Evolutionary conservation across 208 protist genomes (phyloP).

Genomic region (Leishmania mexicana): DNA sequence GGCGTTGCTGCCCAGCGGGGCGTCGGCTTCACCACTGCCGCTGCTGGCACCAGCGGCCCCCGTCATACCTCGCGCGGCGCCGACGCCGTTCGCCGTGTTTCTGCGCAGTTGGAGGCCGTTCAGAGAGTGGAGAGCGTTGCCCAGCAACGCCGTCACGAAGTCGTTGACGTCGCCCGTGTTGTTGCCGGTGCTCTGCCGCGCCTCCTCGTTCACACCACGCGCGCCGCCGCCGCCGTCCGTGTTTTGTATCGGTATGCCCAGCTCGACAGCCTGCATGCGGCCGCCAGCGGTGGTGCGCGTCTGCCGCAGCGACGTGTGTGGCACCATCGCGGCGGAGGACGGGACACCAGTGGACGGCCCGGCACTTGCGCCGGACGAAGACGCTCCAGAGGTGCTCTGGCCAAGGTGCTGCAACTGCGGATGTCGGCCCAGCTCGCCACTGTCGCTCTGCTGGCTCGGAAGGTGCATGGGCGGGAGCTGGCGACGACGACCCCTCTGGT

Average conservation of each 20-base stretch:
- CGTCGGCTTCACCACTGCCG: background rate
- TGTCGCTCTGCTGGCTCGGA: constrained; percentile 4
- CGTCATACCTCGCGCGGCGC: background rate
- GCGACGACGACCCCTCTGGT: background rate
- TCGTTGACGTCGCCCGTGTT: constrained; percentile 4
- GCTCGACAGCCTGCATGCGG: constrained; percentile 7
- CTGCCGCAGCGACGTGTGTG: constrained; percentile 15
- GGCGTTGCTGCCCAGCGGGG: background rate
- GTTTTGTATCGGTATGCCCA: constrained; percentile 11
- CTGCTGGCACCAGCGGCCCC: background rate
- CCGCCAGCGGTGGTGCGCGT: background rate
- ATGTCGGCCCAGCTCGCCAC: background rate
- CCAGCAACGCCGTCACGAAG: constrained; percentile 3
- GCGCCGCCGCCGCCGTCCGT: background rate
- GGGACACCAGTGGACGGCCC: background rate
- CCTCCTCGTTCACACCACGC: background rate
- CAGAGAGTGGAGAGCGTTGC: constrained; percentile 4
- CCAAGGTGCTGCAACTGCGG: background rate
- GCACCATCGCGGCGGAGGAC: background rate
- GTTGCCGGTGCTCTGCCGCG: constrained; percentile 14
- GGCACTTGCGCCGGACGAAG: background rate
- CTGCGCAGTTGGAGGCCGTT: background rate
- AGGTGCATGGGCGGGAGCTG: constrained; percentile 22
- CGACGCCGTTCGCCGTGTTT: background rate
- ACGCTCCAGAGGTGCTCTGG: background rate